Evolutionary conservation across 2,329 filamentous ascomycete genomes (phyloP).

Genomic region (Hansfordia pulvinata): DNA sequence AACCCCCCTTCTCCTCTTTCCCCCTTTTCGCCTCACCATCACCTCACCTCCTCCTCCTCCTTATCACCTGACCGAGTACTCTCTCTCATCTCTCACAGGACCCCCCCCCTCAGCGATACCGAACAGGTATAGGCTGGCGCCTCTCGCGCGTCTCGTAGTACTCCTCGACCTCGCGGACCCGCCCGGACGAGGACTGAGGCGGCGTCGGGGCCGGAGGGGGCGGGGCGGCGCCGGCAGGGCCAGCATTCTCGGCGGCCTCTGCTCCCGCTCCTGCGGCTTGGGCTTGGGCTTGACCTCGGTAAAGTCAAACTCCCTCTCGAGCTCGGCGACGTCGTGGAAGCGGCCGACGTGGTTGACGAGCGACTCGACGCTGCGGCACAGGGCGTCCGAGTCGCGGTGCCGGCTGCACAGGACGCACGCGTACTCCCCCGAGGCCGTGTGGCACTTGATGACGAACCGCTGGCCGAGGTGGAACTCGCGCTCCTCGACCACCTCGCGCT

Average conservation of each 20-base stretch:
- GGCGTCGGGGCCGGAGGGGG: slow-evolving; percentile 22
- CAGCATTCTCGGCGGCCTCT: no score
- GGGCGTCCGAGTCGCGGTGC: slow-evolving; percentile 12
- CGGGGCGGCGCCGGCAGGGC: slow-evolving; percentile 33
- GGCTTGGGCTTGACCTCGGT: slow-evolving; percentile 16
- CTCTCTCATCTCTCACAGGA: no score
- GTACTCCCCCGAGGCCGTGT: slow-evolving; percentile 16
- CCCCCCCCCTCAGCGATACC: neutral
- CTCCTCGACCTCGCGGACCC: slow-evolving; percentile 27
- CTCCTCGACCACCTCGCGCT: slow-evolving; percentile 11
- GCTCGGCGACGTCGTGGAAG: slow-evolving; percentile 5
- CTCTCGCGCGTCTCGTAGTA: neutral
- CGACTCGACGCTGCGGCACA: slow-evolving; percentile 14
- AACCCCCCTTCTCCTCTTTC: no score
- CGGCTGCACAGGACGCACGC: slow-evolving; percentile 19
- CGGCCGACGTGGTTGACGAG: slow-evolving; percentile 17
- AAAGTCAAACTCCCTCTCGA: slow-evolving; percentile 7
- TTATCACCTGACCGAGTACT: no score
- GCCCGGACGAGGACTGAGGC: slow-evolving; percentile 13
- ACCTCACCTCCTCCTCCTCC: no score
- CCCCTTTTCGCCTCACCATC: no score
- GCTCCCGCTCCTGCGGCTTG: slow-evolving; percentile 30
- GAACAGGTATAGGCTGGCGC: neutral
- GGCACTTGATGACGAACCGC: slow-evolving; percentile 23
- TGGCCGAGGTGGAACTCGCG: slow-evolving; percentile 16